These are phyloP conservation scores for Globisporangium perplexum DNA, from an alignment of 352 stramenopile species.

Conservation along the genomic window DNA sequence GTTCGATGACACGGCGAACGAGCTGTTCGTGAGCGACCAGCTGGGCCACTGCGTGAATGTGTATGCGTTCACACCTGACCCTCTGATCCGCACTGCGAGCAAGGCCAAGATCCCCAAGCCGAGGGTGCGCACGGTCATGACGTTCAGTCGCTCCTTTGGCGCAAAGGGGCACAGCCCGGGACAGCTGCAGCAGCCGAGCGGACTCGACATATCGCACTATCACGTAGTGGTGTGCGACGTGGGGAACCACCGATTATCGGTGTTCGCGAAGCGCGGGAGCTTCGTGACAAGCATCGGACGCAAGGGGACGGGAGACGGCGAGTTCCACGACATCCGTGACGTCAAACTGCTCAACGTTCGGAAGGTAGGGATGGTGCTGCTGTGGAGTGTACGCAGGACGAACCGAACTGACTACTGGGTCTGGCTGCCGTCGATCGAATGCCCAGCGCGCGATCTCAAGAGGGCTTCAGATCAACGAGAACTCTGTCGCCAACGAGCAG, in stretches of 20 bases:
- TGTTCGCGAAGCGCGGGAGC: conserved; percentile 50
- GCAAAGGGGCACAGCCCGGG: conserved; percentile 21
- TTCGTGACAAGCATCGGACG: conserved; percentile 41
- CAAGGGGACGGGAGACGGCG: conserved; percentile 24
- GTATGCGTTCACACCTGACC: conserved; percentile 21
- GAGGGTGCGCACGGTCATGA: background rate
- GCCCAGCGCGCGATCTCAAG: conserved; percentile 33
- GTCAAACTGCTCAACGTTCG: conserved; percentile 52
- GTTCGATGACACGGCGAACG: conserved; percentile 46
- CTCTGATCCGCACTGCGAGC: background rate
- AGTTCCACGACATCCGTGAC: conserved; percentile 50
- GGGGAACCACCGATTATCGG: conserved; percentile 38
- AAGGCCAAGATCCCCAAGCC: background rate
- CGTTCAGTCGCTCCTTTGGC: conserved; percentile 21
- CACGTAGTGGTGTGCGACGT: conserved; percentile 58
- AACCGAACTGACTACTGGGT: too few relatives aligned
- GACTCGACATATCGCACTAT: conserved; percentile 60
- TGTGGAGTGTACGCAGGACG: background rate
- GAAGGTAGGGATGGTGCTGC: conserved; percentile 27
- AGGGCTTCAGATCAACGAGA: conserved; percentile 25
- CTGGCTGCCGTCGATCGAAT: background rate
- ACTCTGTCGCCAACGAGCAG: conserved; percentile 46
- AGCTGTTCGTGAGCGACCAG: conserved; percentile 61
- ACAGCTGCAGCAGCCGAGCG: conserved; percentile 34
- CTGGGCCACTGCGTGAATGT: conserved; percentile 45